A percentile compares a stretch with the other conserved stretches of the same genome.
Conservation (phyloP, 1,139 yeast genomes). For the Geotrichum europaeum region DNA sequence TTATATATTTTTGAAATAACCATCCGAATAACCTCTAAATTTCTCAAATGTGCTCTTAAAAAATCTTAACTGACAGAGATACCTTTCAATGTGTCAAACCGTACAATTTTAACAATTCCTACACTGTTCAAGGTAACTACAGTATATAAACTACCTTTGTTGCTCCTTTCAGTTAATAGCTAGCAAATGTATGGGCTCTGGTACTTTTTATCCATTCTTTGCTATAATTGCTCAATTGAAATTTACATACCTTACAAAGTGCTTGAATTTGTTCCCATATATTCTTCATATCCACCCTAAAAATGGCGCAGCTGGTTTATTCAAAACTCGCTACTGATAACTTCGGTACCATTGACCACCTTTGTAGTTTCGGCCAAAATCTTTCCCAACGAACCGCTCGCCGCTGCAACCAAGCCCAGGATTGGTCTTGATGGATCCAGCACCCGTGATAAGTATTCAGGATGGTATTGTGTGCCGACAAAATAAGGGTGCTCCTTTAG, state of each 20-base stretch:
- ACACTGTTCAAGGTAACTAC: neutral
- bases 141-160: neutral
- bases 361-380: slow-evolving; percentile 30
- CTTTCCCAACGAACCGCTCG: slow-evolving; percentile 69
- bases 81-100: neutral
- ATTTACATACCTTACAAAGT: neutral
- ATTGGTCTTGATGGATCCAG: slow-evolving; percentile 95
- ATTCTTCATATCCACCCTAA: neutral
- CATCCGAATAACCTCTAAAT: neutral
- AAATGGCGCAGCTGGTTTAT: neutral
- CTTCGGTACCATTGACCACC: neutral
- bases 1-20: neutral
- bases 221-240: neutral
- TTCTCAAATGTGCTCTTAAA: neutral
- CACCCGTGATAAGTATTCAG: slow-evolving; percentile 94
- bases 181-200: neutral
- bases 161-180: neutral
- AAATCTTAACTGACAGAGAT: neutral
- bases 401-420: slow-evolving; percentile 91
- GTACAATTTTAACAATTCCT: neutral
- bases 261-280: neutral
- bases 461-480: slow-evolving; percentile 97
- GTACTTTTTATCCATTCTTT: neutral
- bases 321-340: neutral
- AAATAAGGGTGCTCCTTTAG: slow-evolving; percentile 74